A percentile compares a stretch with the other conserved stretches of the same genome.
phyloP scores from a whole-genome alignment of 352 stramenopile genomes.

The Pythium vanterpoolii region DNA sequence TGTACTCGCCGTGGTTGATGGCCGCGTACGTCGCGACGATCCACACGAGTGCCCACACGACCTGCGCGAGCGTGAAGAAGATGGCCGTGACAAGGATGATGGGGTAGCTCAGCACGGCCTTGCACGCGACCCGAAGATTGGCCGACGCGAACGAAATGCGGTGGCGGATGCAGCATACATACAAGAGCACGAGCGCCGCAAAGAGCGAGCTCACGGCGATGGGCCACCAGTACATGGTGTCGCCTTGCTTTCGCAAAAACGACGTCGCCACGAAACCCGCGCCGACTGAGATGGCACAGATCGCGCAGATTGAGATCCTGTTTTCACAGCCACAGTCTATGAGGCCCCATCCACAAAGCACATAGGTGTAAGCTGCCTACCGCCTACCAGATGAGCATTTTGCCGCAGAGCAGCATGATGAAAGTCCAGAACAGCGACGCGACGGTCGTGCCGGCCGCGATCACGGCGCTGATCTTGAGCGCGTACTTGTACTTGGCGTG shows the following conservation, averaged over 20 bases:
- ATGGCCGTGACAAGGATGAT: conserved; percentile 70
- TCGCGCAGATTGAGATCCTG: conserved; percentile 38
- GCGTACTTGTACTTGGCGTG: conserved; percentile 59
- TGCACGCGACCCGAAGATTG: conserved; percentile 78
- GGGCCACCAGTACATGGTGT: conserved; percentile 50
- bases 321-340: neutral
- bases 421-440: conserved; percentile 47
- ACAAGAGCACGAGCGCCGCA: conserved; percentile 40
- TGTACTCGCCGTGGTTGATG: conserved; percentile 50
- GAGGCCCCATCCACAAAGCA: too few relatives aligned
- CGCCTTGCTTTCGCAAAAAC: conserved; percentile 38
- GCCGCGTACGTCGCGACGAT: conserved; percentile 61
- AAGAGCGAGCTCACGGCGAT: conserved; percentile 39
- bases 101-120: conserved; percentile 68
- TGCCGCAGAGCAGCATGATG: conserved; percentile 50
- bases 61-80: conserved; percentile 63
- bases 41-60: conserved; percentile 79
- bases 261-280: conserved; percentile 34
- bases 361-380: too few relatives aligned
- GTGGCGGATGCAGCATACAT: conserved; percentile 54
- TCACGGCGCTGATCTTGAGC: conserved; percentile 38
- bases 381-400: conserved; percentile 72
- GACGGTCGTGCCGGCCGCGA: conserved; percentile 37
- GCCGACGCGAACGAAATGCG: conserved; percentile 72
- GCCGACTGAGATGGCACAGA: conserved; percentile 39